phyloP scores from a whole-genome alignment of 495 filamentous ascomycete genomes.

The Xylaria grammica region DNA sequence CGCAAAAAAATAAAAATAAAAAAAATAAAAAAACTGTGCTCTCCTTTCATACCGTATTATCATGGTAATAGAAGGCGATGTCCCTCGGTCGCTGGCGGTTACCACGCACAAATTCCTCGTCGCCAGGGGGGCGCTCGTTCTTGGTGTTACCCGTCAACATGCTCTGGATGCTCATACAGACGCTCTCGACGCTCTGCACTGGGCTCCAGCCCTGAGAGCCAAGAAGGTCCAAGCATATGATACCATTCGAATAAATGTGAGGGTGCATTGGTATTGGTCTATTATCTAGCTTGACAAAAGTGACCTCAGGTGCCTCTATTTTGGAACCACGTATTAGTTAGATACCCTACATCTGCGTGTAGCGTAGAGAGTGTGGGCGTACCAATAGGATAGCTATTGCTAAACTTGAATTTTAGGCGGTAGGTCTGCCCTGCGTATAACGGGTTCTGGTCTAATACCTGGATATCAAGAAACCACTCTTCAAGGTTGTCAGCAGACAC shows the following conservation, averaged over 20 bases:
- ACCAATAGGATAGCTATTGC: slow-evolving; percentile 88
- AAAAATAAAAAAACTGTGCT: not conserved
- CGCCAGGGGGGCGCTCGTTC: slow-evolving; percentile 83
- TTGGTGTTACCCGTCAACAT: slow-evolving; percentile 96
- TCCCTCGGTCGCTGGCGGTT: slow-evolving; percentile 80
- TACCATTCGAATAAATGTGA: slow-evolving; percentile 97
- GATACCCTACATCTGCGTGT: not conserved
- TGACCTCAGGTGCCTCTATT: slow-evolving; percentile 89
- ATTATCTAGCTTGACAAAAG: slow-evolving; percentile 70
- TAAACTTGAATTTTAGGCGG: slow-evolving; percentile 86
- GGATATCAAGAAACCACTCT: slow-evolving; percentile 93
- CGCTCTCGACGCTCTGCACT: slow-evolving; percentile 94
- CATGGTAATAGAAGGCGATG: slow-evolving; percentile 87
- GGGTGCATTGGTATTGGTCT: slow-evolving; percentile 92
- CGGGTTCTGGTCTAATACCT: slow-evolving; percentile 88
- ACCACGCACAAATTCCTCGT: slow-evolving; percentile 80
- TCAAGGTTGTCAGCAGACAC: slow-evolving; percentile 80
- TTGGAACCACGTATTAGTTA: slow-evolving; percentile 27
- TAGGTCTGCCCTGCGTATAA: slow-evolving; percentile 82
- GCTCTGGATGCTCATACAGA: slow-evolving; percentile 97
- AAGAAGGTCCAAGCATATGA: slow-evolving; percentile 96
- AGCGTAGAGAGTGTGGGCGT: slow-evolving; percentile 23
- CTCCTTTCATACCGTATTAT: slow-evolving; percentile 72
- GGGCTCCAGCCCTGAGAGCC: slow-evolving; percentile 89
- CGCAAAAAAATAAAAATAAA: slow-evolving; percentile 2